phyloP scores from a whole-genome alignment of 2,329 filamentous ascomycete species.

The Thermoascus crustaceus region DNA sequence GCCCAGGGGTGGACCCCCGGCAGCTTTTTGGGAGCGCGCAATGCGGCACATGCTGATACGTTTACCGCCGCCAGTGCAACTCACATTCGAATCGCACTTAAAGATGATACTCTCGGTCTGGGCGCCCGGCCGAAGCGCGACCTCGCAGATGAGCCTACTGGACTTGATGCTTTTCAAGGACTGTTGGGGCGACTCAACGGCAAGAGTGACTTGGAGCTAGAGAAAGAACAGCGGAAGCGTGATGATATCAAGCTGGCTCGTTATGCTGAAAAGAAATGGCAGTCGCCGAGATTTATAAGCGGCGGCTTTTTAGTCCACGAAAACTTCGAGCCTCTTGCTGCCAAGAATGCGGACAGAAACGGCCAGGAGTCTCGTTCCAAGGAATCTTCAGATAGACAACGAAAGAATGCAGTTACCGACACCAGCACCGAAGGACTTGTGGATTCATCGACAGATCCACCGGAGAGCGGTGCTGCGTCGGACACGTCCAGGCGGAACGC shows the following conservation, averaged over 20 bases:
- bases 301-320: constrained; percentile 66
- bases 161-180: constrained; percentile 77
- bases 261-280: constrained; percentile 69
- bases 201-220: constrained; percentile 64
- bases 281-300: constrained; percentile 74
- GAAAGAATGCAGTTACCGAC: constrained; percentile 17
- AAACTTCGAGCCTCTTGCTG: constrained; percentile 36
- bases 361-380: constrained; percentile 40
- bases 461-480: too few species aligned
- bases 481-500: too few species aligned
- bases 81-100: constrained; percentile 75
- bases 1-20: constrained; percentile 88
- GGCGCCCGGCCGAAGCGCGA: constrained; percentile 70
- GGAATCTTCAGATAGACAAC: constrained; percentile 11
- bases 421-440: too few species aligned
- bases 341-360: constrained; percentile 43
- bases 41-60: constrained; percentile 65
- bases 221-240: constrained; percentile 59
- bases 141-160: constrained; percentile 62
- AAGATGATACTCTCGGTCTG: constrained; percentile 85
- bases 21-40: constrained; percentile 67
- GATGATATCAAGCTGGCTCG: constrained; percentile 63
- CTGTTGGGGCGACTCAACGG: constrained; percentile 85
- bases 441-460: too few species aligned
- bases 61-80: constrained; percentile 75